Conservation (phyloP, 2,329 filamentous ascomycete species). For the Pseudogymnoascus sp. region DNA sequence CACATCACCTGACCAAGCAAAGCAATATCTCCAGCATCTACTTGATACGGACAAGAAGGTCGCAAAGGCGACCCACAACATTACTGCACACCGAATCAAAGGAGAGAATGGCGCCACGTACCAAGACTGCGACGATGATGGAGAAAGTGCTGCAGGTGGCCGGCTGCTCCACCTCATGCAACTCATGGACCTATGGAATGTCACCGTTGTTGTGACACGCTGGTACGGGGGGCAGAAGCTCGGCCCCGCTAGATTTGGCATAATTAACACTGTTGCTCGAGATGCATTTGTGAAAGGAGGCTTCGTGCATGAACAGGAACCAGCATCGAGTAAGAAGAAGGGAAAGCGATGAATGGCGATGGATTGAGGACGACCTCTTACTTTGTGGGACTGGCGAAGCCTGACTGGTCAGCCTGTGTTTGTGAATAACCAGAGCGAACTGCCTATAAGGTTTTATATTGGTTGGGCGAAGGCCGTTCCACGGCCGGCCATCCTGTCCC, state of each 20-base stretch:
- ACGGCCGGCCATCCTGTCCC: neutral
- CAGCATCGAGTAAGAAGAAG: conserved; percentile 37
- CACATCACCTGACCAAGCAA: conserved; percentile 61
- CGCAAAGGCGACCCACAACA: conserved; percentile 86
- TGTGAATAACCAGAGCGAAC: neutral
- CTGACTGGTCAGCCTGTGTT: neutral
- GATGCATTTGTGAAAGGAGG: conserved; percentile 76
- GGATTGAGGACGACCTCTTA: neutral
- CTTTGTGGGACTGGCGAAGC: neutral
- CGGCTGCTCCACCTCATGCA: conserved; percentile 85
- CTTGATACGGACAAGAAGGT: conserved; percentile 76
- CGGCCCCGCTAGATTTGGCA: conserved; percentile 78
- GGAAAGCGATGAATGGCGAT: conserved; percentile 20
- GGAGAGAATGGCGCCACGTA: conserved; percentile 47
- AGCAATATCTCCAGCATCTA: conserved; percentile 63
- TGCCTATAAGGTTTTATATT: neutral
- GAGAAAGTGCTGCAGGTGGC: conserved; percentile 84
- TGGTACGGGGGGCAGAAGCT: conserved; percentile 94
- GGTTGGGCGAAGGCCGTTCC: neutral
- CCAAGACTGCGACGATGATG: conserved; percentile 94
- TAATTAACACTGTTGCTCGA: conserved; percentile 80
- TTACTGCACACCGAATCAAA: conserved; percentile 84
- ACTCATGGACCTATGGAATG: conserved; percentile 88
- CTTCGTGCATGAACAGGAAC: conserved; percentile 48
- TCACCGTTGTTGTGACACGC: conserved; percentile 83